Percentiles rank a stretch among this genome's conserved stretches.
Conservation (phyloP, 2,329 filamentous ascomycete species). For the Chaetothyriales sp. region DNA sequence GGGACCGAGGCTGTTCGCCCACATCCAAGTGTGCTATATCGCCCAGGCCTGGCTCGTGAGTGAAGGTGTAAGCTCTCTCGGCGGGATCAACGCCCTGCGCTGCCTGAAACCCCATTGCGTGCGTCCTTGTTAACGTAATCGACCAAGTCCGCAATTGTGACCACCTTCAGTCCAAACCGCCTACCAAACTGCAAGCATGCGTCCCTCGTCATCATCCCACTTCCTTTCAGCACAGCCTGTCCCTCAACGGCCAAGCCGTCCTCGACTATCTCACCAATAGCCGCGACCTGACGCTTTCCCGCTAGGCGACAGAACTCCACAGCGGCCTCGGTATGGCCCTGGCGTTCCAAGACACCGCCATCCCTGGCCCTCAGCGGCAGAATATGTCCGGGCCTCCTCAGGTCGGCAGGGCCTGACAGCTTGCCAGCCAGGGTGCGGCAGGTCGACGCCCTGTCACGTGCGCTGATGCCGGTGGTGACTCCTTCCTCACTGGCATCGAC, state of each 20-base stretch:
- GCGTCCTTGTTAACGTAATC: constrained; percentile 62
- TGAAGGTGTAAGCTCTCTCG: too few relatives aligned
- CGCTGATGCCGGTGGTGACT: constrained; percentile 78
- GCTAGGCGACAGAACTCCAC: constrained; percentile 79
- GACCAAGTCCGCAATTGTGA: constrained; percentile 85
- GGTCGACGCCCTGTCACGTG: constrained; percentile 70
- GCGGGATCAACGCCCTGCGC: background rate
- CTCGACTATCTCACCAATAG: constrained; percentile 84
- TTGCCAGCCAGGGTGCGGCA: constrained; percentile 63
- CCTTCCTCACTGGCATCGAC: constrained; percentile 61
- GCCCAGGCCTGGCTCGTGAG: too few relatives aligned
- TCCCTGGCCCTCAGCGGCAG: constrained; percentile 65
- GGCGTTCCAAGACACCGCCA: constrained; percentile 65
- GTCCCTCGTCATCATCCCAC: constrained; percentile 79
- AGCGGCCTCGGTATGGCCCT: constrained; percentile 85
- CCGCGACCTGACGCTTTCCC: constrained; percentile 59
- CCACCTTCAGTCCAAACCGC: constrained; percentile 79
- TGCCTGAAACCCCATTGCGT: constrained; percentile 24
- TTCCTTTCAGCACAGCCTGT: constrained; percentile 24
- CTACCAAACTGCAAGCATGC: constrained; percentile 76
- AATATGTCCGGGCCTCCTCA: constrained; percentile 78
- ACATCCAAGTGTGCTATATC: too few relatives aligned
- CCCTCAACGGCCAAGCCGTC: constrained; percentile 55
- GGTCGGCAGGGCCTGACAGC: constrained; percentile 39
- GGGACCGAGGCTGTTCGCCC: too few relatives aligned